Conservation (phyloP, 1,284 basidiomycete species). For the Leccinum cinnamomeum region DNA sequence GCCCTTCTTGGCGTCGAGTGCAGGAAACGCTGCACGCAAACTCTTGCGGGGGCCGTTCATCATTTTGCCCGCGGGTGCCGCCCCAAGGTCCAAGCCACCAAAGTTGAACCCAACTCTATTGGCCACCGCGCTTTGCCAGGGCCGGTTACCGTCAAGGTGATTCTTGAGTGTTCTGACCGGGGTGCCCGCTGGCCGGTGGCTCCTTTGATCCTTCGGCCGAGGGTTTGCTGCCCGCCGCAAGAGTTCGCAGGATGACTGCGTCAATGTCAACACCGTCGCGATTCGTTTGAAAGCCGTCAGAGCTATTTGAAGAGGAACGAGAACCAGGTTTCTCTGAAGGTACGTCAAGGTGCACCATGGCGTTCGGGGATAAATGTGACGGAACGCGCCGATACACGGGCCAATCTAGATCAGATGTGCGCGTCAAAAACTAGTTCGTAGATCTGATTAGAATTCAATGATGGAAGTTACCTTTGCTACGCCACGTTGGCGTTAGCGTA, state of each 20-base stretch:
- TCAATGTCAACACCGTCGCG: no score
- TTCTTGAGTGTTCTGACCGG: constrained; percentile 70
- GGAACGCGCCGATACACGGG: constrained; percentile 47
- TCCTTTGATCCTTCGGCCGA: no score
- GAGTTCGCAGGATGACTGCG: no score
- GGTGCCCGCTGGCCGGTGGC: constrained; percentile 52
- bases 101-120: constrained; percentile 64
- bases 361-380: constrained; percentile 27
- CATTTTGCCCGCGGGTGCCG: constrained; percentile 36
- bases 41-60: constrained; percentile 63
- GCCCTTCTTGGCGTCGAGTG: constrained; percentile 32
- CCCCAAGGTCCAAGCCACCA: constrained; percentile 41
- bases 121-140: constrained; percentile 77
- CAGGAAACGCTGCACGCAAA: constrained; percentile 65
- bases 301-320: constrained; percentile 54
- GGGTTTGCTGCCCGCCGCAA: no score
- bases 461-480: constrained; percentile 39
- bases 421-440: constrained; percentile 10
- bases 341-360: constrained; percentile 42
- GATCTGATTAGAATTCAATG: constrained; percentile 31
- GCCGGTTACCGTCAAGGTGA: constrained; percentile 33
- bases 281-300: constrained; percentile 11
- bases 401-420: constrained; percentile 44
- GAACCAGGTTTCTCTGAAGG: constrained; percentile 51
- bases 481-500: constrained; percentile 75